Evolutionary conservation across 495 filamentous ascomycete genomes (phyloP).

Genomic region (Penicillium roqueforti): DNA sequence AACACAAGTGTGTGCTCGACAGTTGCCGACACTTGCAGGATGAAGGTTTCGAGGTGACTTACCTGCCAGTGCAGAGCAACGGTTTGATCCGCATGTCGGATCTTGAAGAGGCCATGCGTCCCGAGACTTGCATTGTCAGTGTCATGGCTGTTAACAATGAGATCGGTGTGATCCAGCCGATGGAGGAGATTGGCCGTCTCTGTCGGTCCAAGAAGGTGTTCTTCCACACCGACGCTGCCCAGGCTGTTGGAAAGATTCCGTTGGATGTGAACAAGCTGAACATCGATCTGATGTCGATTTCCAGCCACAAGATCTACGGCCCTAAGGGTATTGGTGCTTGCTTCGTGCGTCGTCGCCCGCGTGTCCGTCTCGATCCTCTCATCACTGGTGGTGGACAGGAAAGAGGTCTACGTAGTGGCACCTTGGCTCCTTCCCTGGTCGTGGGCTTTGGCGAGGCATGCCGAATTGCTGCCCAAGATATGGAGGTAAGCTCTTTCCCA

Average conservation of each 20-base stretch:
- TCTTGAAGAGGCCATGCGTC: constrained; percentile 85
- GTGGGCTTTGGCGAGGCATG: constrained; percentile 96
- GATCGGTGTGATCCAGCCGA: constrained; percentile 94
- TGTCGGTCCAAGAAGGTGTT: constrained; percentile 91
- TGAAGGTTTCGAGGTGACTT: constrained; percentile 93
- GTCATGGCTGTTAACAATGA: constrained; percentile 99
- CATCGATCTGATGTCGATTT: constrained; percentile 96
- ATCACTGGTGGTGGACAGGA: constrained; percentile 97
- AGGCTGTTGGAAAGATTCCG: constrained; percentile 96
- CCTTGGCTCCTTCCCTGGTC: constrained; percentile 79
- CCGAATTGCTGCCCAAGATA: constrained; percentile 81
- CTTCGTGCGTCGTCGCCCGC: constrained; percentile 85
- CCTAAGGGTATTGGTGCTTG: constrained; percentile 97
- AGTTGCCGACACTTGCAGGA: constrained; percentile 95
- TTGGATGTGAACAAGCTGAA: constrained; percentile 96
- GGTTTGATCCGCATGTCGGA: constrained; percentile 81
- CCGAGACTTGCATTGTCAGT: constrained; percentile 86
- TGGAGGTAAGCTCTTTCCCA: constrained; percentile 63
- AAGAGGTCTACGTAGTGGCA: constrained; percentile 88
- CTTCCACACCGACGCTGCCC: constrained; percentile 97
- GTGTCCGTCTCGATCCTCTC: constrained; percentile 91
- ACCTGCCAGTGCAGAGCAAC: constrained; percentile 81
- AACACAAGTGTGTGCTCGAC: constrained; percentile 98
- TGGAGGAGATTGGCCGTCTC: constrained; percentile 88
- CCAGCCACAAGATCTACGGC: constrained; percentile 98